These are phyloP conservation scores for Aciculoconidium aculeatum DNA, from an alignment of 805 yeast genomes.

Conservation along the genomic window DNA sequence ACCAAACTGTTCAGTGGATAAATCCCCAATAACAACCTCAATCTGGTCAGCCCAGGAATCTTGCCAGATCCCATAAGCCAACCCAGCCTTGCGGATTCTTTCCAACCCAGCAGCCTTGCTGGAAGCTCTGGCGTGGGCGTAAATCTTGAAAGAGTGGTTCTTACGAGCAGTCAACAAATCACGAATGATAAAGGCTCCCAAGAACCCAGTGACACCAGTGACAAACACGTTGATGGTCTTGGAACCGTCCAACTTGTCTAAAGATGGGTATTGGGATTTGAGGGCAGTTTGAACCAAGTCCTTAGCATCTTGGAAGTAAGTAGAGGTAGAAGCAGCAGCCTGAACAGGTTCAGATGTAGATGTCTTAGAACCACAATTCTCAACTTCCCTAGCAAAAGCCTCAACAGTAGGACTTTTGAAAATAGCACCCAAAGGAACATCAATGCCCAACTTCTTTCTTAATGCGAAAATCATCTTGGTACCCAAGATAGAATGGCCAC, in stretches of 20 bases:
- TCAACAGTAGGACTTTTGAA: constrained; percentile 85
- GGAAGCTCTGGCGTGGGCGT: constrained; percentile 88
- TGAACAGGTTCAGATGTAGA: constrained; percentile 21
- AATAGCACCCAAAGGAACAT: constrained; percentile 83
- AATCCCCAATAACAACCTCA: constrained; percentile 76
- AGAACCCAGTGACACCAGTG: constrained; percentile 95
- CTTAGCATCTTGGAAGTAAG: constrained; percentile 72
- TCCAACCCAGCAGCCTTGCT: constrained; percentile 63
- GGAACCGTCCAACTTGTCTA: constrained; percentile 27
- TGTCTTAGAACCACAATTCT: constrained; percentile 42
- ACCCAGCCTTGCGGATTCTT: constrained; percentile 69
- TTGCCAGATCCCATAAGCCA: constrained; percentile 78
- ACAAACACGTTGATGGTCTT: constrained; percentile 59
- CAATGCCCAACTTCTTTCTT: constrained; percentile 70
- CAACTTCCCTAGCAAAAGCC: constrained; percentile 71
- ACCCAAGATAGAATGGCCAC: constrained; percentile 96
- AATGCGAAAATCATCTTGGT: constrained; percentile 94
- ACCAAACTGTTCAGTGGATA: constrained; percentile 72
- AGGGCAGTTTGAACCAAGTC: constrained; percentile 38
- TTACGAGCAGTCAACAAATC: constrained; percentile 61
- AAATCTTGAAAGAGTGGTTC: constrained; percentile 48
- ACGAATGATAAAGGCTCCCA: constrained; percentile 82
- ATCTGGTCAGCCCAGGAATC: constrained; percentile 52
- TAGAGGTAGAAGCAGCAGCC: constrained; percentile 25
- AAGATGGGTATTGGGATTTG: constrained; percentile 41